phyloP scores from a whole-genome alignment of 441 rosid genomes.

The Dalechampia spathulata region DNA sequence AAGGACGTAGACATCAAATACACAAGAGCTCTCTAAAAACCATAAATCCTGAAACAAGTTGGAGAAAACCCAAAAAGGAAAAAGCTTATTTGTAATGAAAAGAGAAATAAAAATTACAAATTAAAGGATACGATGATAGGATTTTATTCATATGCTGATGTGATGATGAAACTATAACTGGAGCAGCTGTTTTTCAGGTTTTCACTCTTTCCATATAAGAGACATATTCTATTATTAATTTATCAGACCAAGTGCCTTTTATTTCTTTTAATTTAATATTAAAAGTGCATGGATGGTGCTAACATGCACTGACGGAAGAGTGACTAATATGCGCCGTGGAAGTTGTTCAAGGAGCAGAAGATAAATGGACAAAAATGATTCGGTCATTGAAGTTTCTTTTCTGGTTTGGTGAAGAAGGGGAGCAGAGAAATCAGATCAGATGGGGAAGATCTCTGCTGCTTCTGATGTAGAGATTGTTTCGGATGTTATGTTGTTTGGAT shows the following conservation, averaged over 20 bases:
- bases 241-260: neutral
- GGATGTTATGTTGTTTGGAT: constrained; percentile 24
- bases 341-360: neutral
- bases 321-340: neutral
- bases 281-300: neutral
- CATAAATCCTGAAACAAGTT: neutral
- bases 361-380: constrained; percentile 1
- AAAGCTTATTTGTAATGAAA: no score
- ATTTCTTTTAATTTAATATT: neutral
- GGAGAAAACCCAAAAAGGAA: no score
- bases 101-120: no score
- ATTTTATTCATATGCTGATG: no score
- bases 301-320: neutral
- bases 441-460: neutral
- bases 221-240: no score
- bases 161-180: neutral
- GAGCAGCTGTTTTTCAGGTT: neutral
- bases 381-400: constrained; percentile 5
- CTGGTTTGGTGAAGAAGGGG: no score
- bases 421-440: no score
- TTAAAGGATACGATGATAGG: no score
- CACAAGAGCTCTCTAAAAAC: neutral
- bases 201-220: neutral
- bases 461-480: neutral
- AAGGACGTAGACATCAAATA: constrained; percentile 34